Evolutionary conservation across 2,329 filamentous ascomycete species (phyloP), one percentile per base, ranked within the genome.

Genomic region (Epichloe sylvatica): DNA sequence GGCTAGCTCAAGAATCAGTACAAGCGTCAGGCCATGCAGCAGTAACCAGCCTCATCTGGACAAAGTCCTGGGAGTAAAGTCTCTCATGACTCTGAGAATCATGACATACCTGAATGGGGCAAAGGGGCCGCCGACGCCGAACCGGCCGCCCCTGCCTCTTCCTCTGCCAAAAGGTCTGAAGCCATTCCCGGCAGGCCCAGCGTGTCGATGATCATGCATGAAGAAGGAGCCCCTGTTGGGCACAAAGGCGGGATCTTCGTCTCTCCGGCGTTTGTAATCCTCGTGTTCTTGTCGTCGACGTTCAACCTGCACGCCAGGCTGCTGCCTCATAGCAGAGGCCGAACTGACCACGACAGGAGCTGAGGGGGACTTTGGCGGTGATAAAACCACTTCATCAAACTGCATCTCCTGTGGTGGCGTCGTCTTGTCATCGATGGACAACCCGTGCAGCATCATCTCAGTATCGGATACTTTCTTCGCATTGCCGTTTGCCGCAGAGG

Each of bases 191-290:
- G 81, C 80, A 42, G 83, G 78, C n/a, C 84, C 84, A 50, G 84
- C 79, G 58, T 87, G 83, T 54, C 88, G 80, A 61, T 92, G 87
- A 64, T 97, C 92, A 66, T 97, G 91, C 80, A 97, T 89, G 71
- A 96, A 97, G 73, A 97, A 97, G 54, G 86, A 84, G 52, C 92
- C 92, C 91, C 91, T 77, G 61, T 94, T 96, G 49, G 92, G 91
- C 49, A 96, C 91, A 68, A 95, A 95, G 11, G 90, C 82, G 36
- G 91, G 91, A 64, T 95, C 88, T 58, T 87, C 82, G 62, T 94
- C 88, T 58, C 87, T 79, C 65, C 86, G 86, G 69, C 84, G 87
- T 68, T 84, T 82, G 70, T 94, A 94, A 62, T 94, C 87, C 55
- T 95, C 89, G 60, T 94, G 87, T 62, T 96, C 90, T 57, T 85